phyloP scores from a whole-genome alignment of 2,329 filamentous ascomycete genomes.

The Aureobasidium sp. region DNA sequence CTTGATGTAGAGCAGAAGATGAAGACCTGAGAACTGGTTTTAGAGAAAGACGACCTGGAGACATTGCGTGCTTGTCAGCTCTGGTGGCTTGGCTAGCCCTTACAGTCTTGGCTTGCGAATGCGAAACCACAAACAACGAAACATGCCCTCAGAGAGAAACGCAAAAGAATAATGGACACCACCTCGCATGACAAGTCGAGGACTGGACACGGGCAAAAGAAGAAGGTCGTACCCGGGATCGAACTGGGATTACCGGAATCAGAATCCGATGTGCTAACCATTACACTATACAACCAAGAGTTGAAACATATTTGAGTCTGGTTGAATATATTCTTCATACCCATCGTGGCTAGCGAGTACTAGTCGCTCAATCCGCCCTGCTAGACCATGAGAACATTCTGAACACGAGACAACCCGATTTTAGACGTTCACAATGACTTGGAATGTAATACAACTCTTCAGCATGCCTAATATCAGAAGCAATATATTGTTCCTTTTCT shows the following conservation, averaged over 20 bases:
- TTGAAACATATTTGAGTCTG: not conserved
- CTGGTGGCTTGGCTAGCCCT: not conserved
- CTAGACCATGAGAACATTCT: too few species aligned
- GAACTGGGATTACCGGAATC: conserved; percentile 17
- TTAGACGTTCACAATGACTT: too few species aligned
- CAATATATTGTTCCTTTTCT: too few species aligned
- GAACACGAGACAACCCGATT: too few species aligned
- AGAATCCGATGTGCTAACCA: conserved; percentile 17
- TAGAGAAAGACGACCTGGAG: not conserved
- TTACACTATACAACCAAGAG: conserved; percentile 16
- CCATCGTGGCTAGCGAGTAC: too few species aligned
- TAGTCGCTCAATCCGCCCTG: too few species aligned
- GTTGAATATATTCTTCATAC: not conserved
- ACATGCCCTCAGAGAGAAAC: too few species aligned
- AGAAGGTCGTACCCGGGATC: conserved; percentile 16
- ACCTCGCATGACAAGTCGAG: not conserved
- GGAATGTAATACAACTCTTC: too few species aligned
- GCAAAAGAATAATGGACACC: not conserved
- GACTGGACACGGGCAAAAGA: not conserved
- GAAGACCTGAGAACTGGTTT: not conserved
- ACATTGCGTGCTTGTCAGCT: not conserved
- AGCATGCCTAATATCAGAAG: too few species aligned
- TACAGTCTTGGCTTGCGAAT: not conserved
- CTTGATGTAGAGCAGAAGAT: not conserved
- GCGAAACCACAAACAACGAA: not conserved